phyloP scores from a whole-genome alignment of 805 yeast genomes.

The Saccharomycopsis sp. region DNA sequence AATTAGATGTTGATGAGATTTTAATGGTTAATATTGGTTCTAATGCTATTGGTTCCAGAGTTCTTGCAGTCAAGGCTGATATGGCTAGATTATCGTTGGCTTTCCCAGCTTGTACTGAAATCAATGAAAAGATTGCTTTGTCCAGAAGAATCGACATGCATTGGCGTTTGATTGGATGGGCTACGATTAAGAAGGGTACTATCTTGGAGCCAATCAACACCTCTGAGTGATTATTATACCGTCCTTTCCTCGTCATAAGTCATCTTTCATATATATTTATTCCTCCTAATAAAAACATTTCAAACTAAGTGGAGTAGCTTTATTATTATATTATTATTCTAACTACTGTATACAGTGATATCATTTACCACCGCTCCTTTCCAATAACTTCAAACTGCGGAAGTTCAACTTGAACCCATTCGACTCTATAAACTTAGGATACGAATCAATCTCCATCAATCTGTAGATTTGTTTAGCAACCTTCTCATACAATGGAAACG shows the following conservation, averaged over 20 bases:
- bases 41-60: conserved; percentile 99
- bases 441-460: conserved; percentile 67
- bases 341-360: no score
- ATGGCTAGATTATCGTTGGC: conserved; percentile 97
- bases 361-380: no score
- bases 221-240: not conserved
- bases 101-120: conserved; percentile 97
- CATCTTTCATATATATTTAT: not conserved
- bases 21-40: conserved; percentile 99
- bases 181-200: conserved; percentile 91
- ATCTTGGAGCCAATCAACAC: conserved; percentile 62
- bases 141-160: conserved; percentile 99
- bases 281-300: not conserved
- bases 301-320: no score
- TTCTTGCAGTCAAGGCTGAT: conserved; percentile 95
- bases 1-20: conserved; percentile 89
- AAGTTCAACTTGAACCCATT: conserved; percentile 19
- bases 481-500: conserved; percentile 40
- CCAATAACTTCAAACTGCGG: not conserved
- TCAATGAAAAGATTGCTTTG: conserved; percentile 95
- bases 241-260: not conserved
- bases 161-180: conserved; percentile 99
- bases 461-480: conserved; percentile 45
- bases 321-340: no score
- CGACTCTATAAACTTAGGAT: conserved; percentile 57